Evolutionary conservation across 129 eudicot species (phyloP).

Genomic region (Solidago caesia): DNA sequence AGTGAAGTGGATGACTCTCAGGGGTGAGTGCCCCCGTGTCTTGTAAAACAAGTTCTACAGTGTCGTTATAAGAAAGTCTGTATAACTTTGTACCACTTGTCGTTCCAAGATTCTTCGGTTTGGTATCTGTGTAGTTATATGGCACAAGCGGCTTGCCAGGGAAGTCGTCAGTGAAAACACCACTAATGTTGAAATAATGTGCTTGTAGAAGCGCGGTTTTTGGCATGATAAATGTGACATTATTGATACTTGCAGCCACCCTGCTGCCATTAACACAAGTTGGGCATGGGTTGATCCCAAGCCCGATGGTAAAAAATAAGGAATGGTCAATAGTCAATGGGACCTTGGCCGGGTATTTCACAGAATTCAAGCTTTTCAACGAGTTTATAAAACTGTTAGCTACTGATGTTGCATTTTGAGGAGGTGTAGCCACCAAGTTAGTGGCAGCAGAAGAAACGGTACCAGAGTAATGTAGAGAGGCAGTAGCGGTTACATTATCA

Average conservation of each 20-base stretch:
- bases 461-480: slow-evolving; percentile 56
- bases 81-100: slow-evolving; percentile 63
- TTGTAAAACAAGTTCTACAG: slow-evolving; percentile 67
- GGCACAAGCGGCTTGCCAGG: slow-evolving; percentile 58
- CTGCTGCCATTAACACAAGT: slow-evolving; percentile 51
- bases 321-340: slow-evolving; percentile 54
- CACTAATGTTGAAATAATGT: slow-evolving; percentile 57
- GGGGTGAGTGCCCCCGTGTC: slow-evolving; percentile 66
- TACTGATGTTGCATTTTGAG: slow-evolving; percentile 58
- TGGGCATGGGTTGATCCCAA: slow-evolving; percentile 66
- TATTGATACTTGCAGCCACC: slow-evolving; percentile 67
- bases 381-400: slow-evolving; percentile 49
- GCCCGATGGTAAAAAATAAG: slow-evolving; percentile 67
- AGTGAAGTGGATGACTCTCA: slow-evolving; percentile 79
- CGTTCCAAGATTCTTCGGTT: slow-evolving; percentile 43
- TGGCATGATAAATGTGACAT: slow-evolving; percentile 71
- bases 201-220: slow-evolving; percentile 62
- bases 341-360: slow-evolving; percentile 52
- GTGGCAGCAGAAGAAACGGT: slow-evolving; percentile 43
- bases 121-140: slow-evolving; percentile 60
- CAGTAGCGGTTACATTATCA: slow-evolving; percentile 68
- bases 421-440: slow-evolving; percentile 53
- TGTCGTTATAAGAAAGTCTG: slow-evolving; percentile 58
- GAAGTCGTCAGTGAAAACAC: slow-evolving; percentile 73
- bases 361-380: slow-evolving; percentile 59